A percentile compares a stretch with the other conserved stretches of the same genome.
These are phyloP conservation scores for Beauveria sp. DNA, from an alignment of 2,329 filamentous ascomycete genomes.

Conservation along the genomic window DNA sequence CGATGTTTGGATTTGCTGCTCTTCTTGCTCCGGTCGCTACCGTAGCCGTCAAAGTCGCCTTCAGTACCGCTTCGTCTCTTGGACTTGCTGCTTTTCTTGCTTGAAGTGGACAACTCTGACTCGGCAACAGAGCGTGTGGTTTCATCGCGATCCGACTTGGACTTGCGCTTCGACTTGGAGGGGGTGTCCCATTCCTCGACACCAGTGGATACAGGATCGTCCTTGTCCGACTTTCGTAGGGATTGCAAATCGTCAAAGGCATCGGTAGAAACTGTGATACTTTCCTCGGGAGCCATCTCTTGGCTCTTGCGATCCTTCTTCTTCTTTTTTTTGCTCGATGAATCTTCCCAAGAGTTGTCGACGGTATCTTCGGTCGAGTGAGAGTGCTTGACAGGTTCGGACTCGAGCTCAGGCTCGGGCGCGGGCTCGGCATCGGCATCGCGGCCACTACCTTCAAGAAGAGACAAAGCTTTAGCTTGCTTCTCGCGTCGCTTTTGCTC, in stretches of 20 bases:
- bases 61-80: constrained; percentile 29
- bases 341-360: constrained; percentile 21
- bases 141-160: constrained; percentile 21
- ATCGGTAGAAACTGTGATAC: constrained; percentile 22
- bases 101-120: constrained; percentile 28
- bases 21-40: constrained; percentile 32
- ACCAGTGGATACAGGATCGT: constrained; percentile 13
- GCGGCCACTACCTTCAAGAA: constrained; percentile 14
- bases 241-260: constrained; percentile 21
- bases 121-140: constrained; percentile 23
- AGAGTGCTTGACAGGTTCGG: not conserved
- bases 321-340: constrained; percentile 26
- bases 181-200: constrained; percentile 28
- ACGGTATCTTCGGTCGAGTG: constrained; percentile 7
- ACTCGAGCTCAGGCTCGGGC: constrained; percentile 11
- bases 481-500: constrained; percentile 36
- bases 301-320: constrained; percentile 24
- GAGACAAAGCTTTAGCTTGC: constrained; percentile 20
- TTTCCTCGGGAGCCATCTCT: constrained; percentile 20
- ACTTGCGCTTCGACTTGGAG: constrained; percentile 26
- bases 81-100: constrained; percentile 29
- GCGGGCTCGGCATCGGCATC: constrained; percentile 10
- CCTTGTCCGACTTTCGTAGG: constrained; percentile 22
- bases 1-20: constrained; percentile 32
- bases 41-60: constrained; percentile 26